phyloP scores from a whole-genome alignment of 352 stramenopile genomes.

The Halophytophthora polymorphica region DNA sequence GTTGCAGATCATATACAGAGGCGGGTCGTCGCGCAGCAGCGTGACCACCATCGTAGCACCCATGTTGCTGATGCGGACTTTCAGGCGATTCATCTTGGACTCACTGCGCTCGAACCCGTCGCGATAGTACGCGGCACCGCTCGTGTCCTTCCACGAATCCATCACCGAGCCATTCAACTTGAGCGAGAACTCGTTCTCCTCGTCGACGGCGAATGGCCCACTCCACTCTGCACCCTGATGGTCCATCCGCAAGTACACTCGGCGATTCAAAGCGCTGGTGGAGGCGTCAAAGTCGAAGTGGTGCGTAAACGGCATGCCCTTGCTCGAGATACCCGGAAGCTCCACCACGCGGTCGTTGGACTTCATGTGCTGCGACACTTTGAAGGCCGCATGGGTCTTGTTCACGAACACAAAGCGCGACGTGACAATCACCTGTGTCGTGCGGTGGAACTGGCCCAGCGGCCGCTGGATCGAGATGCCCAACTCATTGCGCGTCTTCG shows the following conservation, averaged over 20 bases:
- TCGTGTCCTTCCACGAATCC: constrained; percentile 43
- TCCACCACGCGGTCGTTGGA: constrained; percentile 68
- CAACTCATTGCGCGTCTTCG: constrained; percentile 71
- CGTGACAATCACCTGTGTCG: constrained; percentile 82
- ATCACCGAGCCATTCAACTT: constrained; percentile 63
- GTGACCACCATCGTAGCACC: constrained; percentile 81
- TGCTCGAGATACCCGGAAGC: constrained; percentile 38
- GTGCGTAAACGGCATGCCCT: constrained; percentile 29
- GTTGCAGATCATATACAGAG: constrained; percentile 86
- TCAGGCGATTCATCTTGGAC: constrained; percentile 60
- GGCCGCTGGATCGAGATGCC: constrained; percentile 85
- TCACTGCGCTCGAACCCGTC: constrained; percentile 43
- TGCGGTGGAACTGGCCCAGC: constrained; percentile 84
- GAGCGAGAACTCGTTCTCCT: constrained; percentile 86
- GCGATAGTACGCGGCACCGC: constrained; percentile 29
- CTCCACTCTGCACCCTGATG: constrained; percentile 77
- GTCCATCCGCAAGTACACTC: constrained; percentile 76
- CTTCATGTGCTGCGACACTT: constrained; percentile 64
- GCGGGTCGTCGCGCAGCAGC: constrained; percentile 66
- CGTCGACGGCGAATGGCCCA: constrained; percentile 70
- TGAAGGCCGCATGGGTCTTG: constrained; percentile 72
- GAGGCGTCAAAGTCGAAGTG: constrained; percentile 75
- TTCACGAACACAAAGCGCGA: constrained; percentile 88
- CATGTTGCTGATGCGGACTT: constrained; percentile 73
- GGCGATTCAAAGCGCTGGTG: constrained; percentile 46